A percentile compares a stretch with the other conserved stretches of the same genome.
Conservation (phyloP, 2,329 filamentous ascomycete species). For the Hirsutella minnesotensis region DNA sequence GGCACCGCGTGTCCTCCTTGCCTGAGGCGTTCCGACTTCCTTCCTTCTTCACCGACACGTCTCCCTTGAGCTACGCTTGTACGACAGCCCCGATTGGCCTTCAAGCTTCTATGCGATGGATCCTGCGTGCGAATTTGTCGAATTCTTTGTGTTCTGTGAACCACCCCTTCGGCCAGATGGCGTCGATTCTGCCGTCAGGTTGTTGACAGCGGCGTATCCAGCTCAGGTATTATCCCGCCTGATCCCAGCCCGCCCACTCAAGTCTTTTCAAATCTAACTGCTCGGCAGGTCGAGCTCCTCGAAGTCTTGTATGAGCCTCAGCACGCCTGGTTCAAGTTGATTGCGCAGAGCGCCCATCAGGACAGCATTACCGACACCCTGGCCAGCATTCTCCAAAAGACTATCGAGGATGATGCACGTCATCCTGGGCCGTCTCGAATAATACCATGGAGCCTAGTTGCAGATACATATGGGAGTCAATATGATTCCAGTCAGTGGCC, state of each 20-base stretch:
- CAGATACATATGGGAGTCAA: not conserved
- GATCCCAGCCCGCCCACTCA: not conserved
- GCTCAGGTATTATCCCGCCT: not conserved
- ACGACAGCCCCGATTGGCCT: not conserved
- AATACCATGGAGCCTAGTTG: conserved; percentile 3
- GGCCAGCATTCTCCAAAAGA: conserved; percentile 7
- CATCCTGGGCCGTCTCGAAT: no score
- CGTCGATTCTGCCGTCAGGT: conserved; percentile 14
- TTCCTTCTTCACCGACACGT: not conserved
- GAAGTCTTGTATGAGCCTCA: conserved; percentile 26
- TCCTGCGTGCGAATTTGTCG: conserved; percentile 8
- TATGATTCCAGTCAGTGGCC: conserved; percentile 15
- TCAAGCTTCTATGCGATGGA: no score
- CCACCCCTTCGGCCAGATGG: conserved; percentile 19
- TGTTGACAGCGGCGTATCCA: not conserved
- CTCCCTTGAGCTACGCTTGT: not conserved
- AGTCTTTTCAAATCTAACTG: not conserved
- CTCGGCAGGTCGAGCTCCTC: conserved; percentile 7
- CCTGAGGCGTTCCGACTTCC: no score
- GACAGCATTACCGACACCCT: conserved; percentile 9
- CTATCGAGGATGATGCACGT: conserved; percentile 10
- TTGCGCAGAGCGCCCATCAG: conserved; percentile 6
- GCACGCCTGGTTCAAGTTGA: conserved; percentile 22
- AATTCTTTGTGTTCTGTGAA: conserved; percentile 23
- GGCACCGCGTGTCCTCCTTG: no score